Conservation (phyloP, 306 rosid genomes). For the Bauhinia variegata region DNA sequence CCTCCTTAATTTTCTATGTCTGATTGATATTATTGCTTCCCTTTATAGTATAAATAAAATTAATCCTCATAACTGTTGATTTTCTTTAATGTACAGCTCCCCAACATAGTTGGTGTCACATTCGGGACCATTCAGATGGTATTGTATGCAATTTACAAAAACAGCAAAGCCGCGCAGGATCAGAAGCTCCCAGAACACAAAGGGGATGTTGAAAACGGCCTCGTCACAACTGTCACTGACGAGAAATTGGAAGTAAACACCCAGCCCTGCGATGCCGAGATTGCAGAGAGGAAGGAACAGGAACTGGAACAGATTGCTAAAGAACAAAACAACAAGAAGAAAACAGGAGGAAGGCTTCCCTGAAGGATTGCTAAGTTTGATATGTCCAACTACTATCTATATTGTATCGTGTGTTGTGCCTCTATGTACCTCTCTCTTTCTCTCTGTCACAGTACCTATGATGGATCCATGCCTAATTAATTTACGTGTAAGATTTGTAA, state of each 20-base stretch:
- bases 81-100: conserved; percentile 61
- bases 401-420: background rate
- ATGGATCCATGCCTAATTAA: too few relatives aligned
- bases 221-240: conserved; percentile 14
- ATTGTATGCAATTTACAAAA: conserved; percentile 61
- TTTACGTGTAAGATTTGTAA: conserved; percentile 1
- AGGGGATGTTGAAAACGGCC: conserved; percentile 40
- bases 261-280: conserved; percentile 24
- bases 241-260: conserved; percentile 26
- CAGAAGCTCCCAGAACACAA: conserved; percentile 66
- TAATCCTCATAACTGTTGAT: background rate
- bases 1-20: background rate
- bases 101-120: conserved; percentile 74
- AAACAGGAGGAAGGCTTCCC: conserved; percentile 4
- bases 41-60: background rate
- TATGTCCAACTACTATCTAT: too few relatives aligned
- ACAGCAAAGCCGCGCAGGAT: conserved; percentile 41
- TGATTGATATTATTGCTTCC: too few relatives aligned
- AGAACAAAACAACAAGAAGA: conserved; percentile 19
- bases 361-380: conserved; percentile 25
- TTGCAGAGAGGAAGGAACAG: conserved; percentile 14
- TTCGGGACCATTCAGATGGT: conserved; percentile 83
- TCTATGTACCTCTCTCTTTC: conserved; percentile 26
- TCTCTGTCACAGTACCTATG: too few relatives aligned
- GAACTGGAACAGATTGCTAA: background rate